phyloP scores from a whole-genome alignment of 371 early-diverging fungal species.

The Apophysomyces trapeziformis region DNA sequence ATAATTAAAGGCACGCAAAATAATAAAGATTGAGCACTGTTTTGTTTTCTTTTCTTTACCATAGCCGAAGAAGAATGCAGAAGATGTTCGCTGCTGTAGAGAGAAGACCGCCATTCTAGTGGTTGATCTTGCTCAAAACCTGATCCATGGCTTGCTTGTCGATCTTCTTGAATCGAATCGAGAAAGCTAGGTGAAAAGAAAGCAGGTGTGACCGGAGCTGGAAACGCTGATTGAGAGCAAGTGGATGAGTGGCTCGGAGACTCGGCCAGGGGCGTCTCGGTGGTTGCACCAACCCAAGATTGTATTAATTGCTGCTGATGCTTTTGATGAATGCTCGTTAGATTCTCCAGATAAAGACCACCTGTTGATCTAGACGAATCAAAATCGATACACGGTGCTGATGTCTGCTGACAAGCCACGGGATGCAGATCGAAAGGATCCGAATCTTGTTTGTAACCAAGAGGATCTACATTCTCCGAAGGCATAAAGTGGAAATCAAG shows the following conservation, averaged over 20 bases:
- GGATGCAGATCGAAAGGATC: conserved; percentile 1
- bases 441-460: not conserved
- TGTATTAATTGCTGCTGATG: conserved; percentile 28
- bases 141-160: conserved; percentile 21
- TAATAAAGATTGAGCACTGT: too few relatives aligned
- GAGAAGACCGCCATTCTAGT: conserved; percentile 4
- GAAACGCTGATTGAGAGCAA: not conserved
- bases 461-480: not conserved
- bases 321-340: conserved; percentile 21
- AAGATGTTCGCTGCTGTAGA: conserved; percentile 3
- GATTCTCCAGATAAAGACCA: conserved; percentile 17
- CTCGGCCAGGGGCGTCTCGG: not conserved
- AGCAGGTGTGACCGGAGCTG: conserved; percentile 58
- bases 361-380: conserved; percentile 10
- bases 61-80: conserved; percentile 8
- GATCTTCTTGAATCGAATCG: conserved; percentile 59
- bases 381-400: not conserved
- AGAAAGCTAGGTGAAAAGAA: conserved; percentile 75
- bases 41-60: conserved; percentile 7
- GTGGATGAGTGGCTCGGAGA: conserved; percentile 1
- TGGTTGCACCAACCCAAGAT: conserved; percentile 25
- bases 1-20: too few relatives aligned
- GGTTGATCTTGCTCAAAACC: conserved; percentile 14
- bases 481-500: conserved; percentile 15
- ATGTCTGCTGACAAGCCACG: not conserved